Conservation (phyloP, 768 basidiomycete genomes). For the Tricholoma sp. region DNA sequence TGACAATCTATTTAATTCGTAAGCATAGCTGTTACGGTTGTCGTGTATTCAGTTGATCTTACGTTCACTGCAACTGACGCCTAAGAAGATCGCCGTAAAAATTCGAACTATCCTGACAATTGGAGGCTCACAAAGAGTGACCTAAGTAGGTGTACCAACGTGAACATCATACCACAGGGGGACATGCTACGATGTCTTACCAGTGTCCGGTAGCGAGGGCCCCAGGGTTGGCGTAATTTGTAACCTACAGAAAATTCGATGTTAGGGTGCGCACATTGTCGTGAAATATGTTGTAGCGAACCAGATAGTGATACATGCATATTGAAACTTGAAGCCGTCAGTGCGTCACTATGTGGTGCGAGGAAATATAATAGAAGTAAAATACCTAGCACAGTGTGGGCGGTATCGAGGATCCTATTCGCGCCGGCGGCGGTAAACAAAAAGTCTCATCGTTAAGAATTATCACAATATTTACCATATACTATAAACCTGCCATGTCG, state of each 20-base stretch:
- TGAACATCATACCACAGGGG: not conserved
- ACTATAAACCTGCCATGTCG: constrained; percentile 20
- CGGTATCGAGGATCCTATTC: constrained; percentile 25
- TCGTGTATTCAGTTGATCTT: not conserved
- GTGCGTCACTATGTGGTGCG: no score
- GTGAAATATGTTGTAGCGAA: constrained; percentile 3
- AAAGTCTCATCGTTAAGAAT: not conserved
- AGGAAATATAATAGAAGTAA: no score
- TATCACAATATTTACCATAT: constrained; percentile 20
- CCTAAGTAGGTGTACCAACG: constrained; percentile 19
- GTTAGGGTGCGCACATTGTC: not conserved
- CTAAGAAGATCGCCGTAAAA: constrained; percentile 9
- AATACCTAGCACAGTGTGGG: constrained; percentile 26
- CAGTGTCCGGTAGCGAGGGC: constrained; percentile 32
- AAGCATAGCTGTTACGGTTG: not conserved
- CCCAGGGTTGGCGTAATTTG: constrained; percentile 31
- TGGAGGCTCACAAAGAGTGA: constrained; percentile 27
- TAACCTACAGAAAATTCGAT: constrained; percentile 20
- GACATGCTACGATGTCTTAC: constrained; percentile 14
- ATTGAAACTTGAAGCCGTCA: constrained; percentile 18
- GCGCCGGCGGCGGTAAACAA: not conserved
- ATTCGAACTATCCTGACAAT: not conserved
- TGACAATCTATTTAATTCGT: constrained; percentile 16
- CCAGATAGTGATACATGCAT: constrained; percentile 36
- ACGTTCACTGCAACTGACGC: constrained; percentile 24